Conservation (phyloP, 768 basidiomycete genomes). For the Exsudoporus frostii region DNA sequence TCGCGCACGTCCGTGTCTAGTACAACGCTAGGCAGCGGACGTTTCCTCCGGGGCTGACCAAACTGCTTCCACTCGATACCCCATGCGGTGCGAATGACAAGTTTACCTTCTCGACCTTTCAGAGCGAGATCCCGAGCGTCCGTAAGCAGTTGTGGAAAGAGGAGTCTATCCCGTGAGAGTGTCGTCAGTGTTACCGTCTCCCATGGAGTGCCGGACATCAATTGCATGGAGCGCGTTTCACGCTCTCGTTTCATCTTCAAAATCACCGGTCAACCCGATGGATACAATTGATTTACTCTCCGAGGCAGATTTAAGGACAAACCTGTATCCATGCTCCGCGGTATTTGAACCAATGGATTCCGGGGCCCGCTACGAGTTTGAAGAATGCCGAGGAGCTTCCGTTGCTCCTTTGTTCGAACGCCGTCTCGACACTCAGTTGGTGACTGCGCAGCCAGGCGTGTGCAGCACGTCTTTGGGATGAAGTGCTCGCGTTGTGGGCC, state of each 20-base stretch:
- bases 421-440: slow-evolving; percentile 92
- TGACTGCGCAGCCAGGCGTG: slow-evolving; percentile 69
- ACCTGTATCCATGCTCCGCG: slow-evolving; percentile 96
- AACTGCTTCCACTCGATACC: slow-evolving; percentile 96
- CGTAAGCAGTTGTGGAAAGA: slow-evolving; percentile 76
- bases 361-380: slow-evolving; percentile 93
- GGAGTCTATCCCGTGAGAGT: slow-evolving; percentile 75
- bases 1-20: slow-evolving; percentile 81
- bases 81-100: slow-evolving; percentile 96
- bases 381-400: slow-evolving; percentile 88
- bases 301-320: slow-evolving; percentile 2
- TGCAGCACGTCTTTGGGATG: slow-evolving; percentile 24
- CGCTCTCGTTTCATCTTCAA: slow-evolving; percentile 89
- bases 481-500: slow-evolving; percentile 58
- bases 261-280: slow-evolving; percentile 1
- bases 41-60: slow-evolving; percentile 83
- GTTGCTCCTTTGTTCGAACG: slow-evolving; percentile 83
- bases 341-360: slow-evolving; percentile 90
- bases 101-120: slow-evolving; percentile 85
- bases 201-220: slow-evolving; percentile 92
- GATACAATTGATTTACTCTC: neutral
- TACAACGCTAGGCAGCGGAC: slow-evolving; percentile 87
- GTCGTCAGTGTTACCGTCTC: slow-evolving; percentile 95
- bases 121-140: slow-evolving; percentile 92
- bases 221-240: slow-evolving; percentile 87